phyloP scores from a whole-genome alignment of 192 early-diverging fungal species.

The Umbelopsis sp. region DNA sequence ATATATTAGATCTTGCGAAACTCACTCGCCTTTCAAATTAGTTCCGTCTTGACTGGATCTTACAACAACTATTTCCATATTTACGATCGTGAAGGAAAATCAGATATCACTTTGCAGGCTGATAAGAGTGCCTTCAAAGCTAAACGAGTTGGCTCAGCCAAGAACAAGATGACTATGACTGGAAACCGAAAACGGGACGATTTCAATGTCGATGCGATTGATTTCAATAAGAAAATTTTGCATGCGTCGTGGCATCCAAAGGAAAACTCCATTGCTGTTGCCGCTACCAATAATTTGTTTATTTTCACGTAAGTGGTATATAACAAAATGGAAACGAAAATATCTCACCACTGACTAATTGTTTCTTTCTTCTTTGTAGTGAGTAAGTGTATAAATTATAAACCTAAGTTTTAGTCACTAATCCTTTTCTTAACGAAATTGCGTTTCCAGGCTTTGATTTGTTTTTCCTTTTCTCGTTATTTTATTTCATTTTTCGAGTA shows the following conservation, averaged over 20 bases:
- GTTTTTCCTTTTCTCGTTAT: constrained; percentile 6
- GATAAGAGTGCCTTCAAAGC: constrained; percentile 98
- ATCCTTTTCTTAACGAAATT: not conserved
- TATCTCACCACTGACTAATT: too few relatives aligned
- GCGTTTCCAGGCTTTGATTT: constrained; percentile 13
- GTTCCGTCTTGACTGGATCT: constrained; percentile 88
- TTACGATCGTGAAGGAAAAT: constrained; percentile 76
- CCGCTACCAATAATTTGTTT: constrained; percentile 94
- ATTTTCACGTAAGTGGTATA: constrained; percentile 62
- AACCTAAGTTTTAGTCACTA: not conserved
- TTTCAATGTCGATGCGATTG: constrained; percentile 73
- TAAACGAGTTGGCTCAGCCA: constrained; percentile 73
- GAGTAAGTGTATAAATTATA: constrained; percentile 6
- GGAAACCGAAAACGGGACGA: constrained; percentile 53
- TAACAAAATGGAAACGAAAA: too few relatives aligned
- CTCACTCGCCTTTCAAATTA: constrained; percentile 30
- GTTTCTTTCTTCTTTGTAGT: not conserved
- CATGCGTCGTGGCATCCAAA: constrained; percentile 94
- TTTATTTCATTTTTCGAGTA: not conserved
- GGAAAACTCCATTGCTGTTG: constrained; percentile 90
- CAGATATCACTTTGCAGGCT: constrained; percentile 87
- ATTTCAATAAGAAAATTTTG: constrained; percentile 89
- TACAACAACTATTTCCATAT: constrained; percentile 99
- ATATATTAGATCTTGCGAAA: not conserved
- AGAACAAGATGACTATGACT: constrained; percentile 66